Evolutionary conservation across 805 yeast genomes (phyloP).

Genomic region (Hanseniaspora thailandica): DNA sequence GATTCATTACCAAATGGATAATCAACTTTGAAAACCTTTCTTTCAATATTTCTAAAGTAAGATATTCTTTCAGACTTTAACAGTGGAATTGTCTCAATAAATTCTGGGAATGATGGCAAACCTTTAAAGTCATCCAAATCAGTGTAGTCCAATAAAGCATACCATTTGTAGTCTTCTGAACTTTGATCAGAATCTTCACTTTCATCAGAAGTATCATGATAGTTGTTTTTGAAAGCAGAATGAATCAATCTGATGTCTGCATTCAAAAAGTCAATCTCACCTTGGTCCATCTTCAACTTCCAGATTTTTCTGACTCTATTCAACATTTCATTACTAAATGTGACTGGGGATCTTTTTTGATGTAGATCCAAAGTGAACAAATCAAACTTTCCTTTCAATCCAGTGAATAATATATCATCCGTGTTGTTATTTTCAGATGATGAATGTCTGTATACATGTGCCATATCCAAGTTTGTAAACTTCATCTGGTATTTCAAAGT

Average conservation of each 20-base stretch:
- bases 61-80: constrained; percentile 47
- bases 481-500: constrained; percentile 65
- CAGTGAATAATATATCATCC: constrained; percentile 33
- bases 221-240: constrained; percentile 50
- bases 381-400: constrained; percentile 48
- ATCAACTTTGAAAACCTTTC: constrained; percentile 32
- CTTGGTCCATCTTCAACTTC: constrained; percentile 50
- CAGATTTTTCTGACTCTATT: constrained; percentile 35
- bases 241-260: constrained; percentile 59
- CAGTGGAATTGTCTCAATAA: constrained; percentile 37
- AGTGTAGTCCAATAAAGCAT: constrained; percentile 60
- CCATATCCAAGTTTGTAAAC: constrained; percentile 53
- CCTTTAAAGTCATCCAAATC: constrained; percentile 49
- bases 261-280: constrained; percentile 55
- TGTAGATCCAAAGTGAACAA: constrained; percentile 50
- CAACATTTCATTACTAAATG: constrained; percentile 35
- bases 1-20: constrained; percentile 51
- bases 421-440: neutral
- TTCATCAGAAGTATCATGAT: constrained; percentile 30
- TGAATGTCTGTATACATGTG: constrained; percentile 57
- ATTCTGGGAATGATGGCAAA: constrained; percentile 31
- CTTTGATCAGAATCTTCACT: neutral
- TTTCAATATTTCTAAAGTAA: constrained; percentile 44
- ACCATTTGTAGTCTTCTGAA: constrained; percentile 39
- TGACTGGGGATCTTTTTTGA: constrained; percentile 37